Evolutionary conservation across 306 rosid species (phyloP).

Genomic region (Castanospermum australe): DNA sequence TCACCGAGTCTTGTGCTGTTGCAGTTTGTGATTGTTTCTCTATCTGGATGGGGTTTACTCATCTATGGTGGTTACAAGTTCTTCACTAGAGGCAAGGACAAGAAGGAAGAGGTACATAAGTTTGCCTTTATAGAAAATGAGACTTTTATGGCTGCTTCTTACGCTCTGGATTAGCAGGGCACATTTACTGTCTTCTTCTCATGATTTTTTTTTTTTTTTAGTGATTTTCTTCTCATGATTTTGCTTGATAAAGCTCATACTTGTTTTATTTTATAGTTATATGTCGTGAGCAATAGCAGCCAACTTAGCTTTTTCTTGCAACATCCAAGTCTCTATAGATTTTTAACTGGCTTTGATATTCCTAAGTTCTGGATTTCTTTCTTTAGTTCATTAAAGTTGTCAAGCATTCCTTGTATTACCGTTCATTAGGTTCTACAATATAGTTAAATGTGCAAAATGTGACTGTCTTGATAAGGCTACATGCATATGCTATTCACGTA

Average conservation of each 20-base stretch:
- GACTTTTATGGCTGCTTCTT: neutral
- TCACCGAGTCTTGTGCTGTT: slow-evolving; percentile 10
- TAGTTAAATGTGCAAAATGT: neutral
- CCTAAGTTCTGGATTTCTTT: neutral
- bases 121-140: neutral
- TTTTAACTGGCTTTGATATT: neutral
- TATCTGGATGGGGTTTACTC: slow-evolving; percentile 51
- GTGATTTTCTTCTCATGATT: neutral
- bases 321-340: neutral
- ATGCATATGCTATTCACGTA: neutral
- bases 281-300: neutral
- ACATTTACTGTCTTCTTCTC: neutral
- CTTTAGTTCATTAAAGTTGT: neutral
- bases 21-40: slow-evolving; percentile 63
- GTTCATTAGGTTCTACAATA: neutral
- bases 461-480: neutral
- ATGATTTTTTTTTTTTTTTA: too few relatives aligned
- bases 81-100: slow-evolving; percentile 46
- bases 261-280: neutral
- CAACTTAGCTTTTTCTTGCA: neutral
- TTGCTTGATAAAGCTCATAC: neutral
- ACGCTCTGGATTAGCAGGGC: neutral
- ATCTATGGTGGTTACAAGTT: slow-evolving; percentile 49
- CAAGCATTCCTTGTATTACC: neutral
- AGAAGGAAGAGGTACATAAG: slow-evolving; percentile 56